Conservation (phyloP, 352 stramenopile genomes). For the Phytophthora hybrid region DNA sequence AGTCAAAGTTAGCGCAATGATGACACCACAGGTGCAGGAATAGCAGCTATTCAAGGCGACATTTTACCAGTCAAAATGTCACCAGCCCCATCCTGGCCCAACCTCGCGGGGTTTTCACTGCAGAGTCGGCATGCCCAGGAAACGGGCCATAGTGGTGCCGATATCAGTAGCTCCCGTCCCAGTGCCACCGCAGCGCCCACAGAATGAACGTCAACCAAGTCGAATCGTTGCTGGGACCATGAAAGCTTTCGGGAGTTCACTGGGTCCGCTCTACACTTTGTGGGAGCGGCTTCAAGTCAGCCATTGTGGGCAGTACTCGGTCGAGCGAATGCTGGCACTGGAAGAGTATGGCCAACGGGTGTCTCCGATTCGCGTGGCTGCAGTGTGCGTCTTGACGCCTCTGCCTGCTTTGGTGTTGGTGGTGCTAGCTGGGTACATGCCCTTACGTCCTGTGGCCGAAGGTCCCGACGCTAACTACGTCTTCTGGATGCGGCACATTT, state of each 20-base stretch:
- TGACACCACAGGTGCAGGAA: constrained; percentile 3
- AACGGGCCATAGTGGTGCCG: constrained; percentile 21
- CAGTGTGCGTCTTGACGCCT: neutral
- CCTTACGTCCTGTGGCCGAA: constrained; percentile 18
- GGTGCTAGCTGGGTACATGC: constrained; percentile 7
- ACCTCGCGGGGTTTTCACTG: neutral
- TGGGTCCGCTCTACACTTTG: neutral
- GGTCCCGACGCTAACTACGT: constrained; percentile 37
- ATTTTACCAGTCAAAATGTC: neutral
- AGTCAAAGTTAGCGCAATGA: neutral
- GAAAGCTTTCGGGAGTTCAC: constrained; percentile 20
- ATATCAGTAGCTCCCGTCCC: neutral
- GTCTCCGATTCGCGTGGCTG: neutral
- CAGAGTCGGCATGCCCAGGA: constrained; percentile 22
- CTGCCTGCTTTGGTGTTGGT: neutral
- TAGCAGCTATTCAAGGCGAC: constrained; percentile 12
- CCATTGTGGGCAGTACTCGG: constrained; percentile 45
- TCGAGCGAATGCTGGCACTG: constrained; percentile 39
- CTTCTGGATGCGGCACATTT: constrained; percentile 41
- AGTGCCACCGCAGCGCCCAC: constrained; percentile 3
- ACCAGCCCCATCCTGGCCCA: neutral
- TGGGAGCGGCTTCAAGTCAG: constrained; percentile 40
- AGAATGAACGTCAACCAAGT: constrained; percentile 27
- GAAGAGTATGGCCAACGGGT: constrained; percentile 35
- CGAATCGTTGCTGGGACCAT: constrained; percentile 25